These are phyloP conservation scores for Kluyveromyces sp. DNA, from an alignment of 1,139 yeast genomes.

Conservation along the genomic window DNA sequence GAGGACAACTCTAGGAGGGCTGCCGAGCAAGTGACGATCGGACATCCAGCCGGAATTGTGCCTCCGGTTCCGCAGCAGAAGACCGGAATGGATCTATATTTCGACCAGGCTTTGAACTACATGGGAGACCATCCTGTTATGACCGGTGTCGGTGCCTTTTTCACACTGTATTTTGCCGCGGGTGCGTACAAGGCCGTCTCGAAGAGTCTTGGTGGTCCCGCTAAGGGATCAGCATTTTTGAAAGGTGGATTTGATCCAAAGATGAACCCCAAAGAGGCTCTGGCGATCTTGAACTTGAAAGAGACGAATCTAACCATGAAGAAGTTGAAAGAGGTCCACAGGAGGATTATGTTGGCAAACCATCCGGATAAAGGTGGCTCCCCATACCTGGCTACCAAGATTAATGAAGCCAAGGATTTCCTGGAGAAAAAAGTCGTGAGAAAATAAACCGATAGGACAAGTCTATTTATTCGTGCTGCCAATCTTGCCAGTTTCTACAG, in stretches of 20 bases:
- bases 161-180: conserved; percentile 57
- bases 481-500: neutral
- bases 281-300: conserved; percentile 76
- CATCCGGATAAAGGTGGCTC: conserved; percentile 99
- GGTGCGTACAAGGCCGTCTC: conserved; percentile 54
- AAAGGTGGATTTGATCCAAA: conserved; percentile 88
- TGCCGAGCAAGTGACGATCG: conserved; percentile 15
- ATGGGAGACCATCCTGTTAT: conserved; percentile 73
- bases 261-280: conserved; percentile 87
- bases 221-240: conserved; percentile 53
- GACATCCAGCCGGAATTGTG: conserved; percentile 13
- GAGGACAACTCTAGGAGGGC: conserved; percentile 21
- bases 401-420: conserved; percentile 93
- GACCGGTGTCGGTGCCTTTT: conserved; percentile 63
- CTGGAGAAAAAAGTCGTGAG: conserved; percentile 58
- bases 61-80: conserved; percentile 35
- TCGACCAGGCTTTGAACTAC: conserved; percentile 56
- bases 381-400: conserved; percentile 89
- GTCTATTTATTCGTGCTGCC: neutral
- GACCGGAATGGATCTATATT: conserved; percentile 50
- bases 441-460: conserved; percentile 14
- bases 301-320: conserved; percentile 71
- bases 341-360: conserved; percentile 86
- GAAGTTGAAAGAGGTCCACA: conserved; percentile 83
- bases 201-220: conserved; percentile 64